These are phyloP conservation scores for baker's yeast (Saccharomyces cerevisiae) DNA, from an alignment of 805 yeast species.

Conservation along the genomic window DNA sequence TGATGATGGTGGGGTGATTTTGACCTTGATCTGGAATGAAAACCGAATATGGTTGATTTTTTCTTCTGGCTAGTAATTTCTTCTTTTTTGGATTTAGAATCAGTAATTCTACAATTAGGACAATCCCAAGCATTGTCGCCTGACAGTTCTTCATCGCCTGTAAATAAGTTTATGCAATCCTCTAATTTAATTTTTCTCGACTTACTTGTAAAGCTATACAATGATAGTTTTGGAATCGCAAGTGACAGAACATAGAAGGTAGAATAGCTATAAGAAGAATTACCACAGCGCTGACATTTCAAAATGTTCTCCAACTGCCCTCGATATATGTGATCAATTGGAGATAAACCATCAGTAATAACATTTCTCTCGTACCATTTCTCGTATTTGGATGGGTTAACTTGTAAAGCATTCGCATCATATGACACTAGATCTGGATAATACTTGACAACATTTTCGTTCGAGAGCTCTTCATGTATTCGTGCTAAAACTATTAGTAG, in stretches of 20 bases:
- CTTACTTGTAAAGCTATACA: slow-evolving; percentile 18
- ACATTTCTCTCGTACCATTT: slow-evolving; percentile 52
- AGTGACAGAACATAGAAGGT: slow-evolving; percentile 54
- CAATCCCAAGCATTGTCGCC: slow-evolving; percentile 83
- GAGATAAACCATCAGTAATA: slow-evolving; percentile 54
- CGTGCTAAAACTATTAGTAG: slow-evolving; percentile 57
- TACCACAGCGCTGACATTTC: slow-evolving; percentile 57
- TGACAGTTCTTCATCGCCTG: slow-evolving; percentile 53
- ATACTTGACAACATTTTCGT: slow-evolving; percentile 31
- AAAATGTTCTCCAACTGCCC: slow-evolving; percentile 64
- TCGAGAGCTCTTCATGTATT: slow-evolving; percentile 56
- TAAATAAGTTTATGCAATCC: slow-evolving; percentile 55
- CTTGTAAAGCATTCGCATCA: slow-evolving; percentile 23
- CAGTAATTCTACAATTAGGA: slow-evolving; percentile 47
- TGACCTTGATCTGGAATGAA: slow-evolving; percentile 17
- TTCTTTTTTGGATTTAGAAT: neutral
- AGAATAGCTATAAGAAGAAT: slow-evolving; percentile 50
- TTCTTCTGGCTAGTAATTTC: neutral
- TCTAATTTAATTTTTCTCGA: slow-evolving; percentile 39
- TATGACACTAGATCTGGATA: slow-evolving; percentile 33
- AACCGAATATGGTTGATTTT: neutral
- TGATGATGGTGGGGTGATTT: slow-evolving; percentile 52
- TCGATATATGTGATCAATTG: slow-evolving; percentile 57
- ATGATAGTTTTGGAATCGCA: slow-evolving; percentile 41
- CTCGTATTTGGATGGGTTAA: slow-evolving; percentile 41